phyloP scores from a whole-genome alignment of 2,329 filamentous ascomycete species.

The Phyllosticta citribraziliensis region DNA sequence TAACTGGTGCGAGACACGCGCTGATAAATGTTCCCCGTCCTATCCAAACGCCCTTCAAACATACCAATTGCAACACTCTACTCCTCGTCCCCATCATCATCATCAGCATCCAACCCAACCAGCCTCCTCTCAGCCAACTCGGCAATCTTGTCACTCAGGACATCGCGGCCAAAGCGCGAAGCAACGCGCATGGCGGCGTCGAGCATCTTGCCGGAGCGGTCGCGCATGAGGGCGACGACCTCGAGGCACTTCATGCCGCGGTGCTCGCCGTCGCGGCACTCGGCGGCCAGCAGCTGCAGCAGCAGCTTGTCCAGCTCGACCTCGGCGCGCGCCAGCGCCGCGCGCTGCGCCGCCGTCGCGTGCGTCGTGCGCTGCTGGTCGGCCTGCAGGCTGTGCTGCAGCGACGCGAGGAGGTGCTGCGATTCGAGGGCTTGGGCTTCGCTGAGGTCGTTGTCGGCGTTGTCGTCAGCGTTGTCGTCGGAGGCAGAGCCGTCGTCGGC shows the following conservation, averaged over 20 bases:
- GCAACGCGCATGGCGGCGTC: conserved; percentile 88
- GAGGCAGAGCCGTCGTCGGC: background rate
- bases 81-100: conserved; percentile 5
- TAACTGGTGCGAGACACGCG: background rate
- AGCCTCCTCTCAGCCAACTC: conserved; percentile 67
- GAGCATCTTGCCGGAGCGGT: conserved; percentile 78
- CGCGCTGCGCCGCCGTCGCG: conserved; percentile 53
- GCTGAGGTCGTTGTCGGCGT: conserved; percentile 14
- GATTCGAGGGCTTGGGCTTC: conserved; percentile 66
- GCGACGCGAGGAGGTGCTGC: conserved; percentile 62
- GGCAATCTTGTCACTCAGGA: conserved; percentile 83
- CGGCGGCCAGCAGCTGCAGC: conserved; percentile 75
- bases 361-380: conserved; percentile 64
- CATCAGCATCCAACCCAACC: conserved; percentile 51
- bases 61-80: background rate
- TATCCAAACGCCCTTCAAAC: too few species aligned
- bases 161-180: conserved; percentile 66
- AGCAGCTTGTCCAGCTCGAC: conserved; percentile 84
- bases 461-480: conserved; percentile 23
- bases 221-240: conserved; percentile 75
- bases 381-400: conserved; percentile 63
- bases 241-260: conserved; percentile 91
- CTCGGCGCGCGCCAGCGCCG: conserved; percentile 60
- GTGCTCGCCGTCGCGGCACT: conserved; percentile 89
- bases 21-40: too few species aligned